Conservation (phyloP, 768 basidiomycete genomes). For the Phaeotremella skinneri region DNA sequence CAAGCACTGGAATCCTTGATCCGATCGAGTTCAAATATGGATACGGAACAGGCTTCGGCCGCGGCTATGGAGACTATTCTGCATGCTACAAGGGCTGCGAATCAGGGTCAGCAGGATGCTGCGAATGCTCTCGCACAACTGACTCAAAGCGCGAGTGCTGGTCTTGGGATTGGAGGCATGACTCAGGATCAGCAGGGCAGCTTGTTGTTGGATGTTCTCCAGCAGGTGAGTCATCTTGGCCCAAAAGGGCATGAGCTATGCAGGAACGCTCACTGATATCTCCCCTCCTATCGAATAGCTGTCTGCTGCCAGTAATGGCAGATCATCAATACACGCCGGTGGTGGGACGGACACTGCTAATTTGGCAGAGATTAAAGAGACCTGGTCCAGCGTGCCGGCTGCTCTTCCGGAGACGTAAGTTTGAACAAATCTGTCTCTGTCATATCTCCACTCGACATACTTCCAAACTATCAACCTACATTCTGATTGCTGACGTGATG, state of each 20-base stretch:
- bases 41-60: constrained; percentile 33
- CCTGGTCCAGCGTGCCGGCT: constrained; percentile 35
- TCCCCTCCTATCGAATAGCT: constrained; percentile 17
- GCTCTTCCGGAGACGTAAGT: constrained; percentile 23
- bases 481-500: neutral
- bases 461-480: neutral
- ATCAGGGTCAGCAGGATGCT: constrained; percentile 33
- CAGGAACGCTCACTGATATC: constrained; percentile 6
- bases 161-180: constrained; percentile 32
- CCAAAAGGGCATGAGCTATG: neutral
- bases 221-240: constrained; percentile 30
- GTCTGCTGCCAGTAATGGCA: constrained; percentile 30
- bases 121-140: constrained; percentile 40
- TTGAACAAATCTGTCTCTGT: neutral
- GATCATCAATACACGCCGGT: constrained; percentile 4
- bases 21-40: constrained; percentile 37
- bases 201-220: constrained; percentile 43
- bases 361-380: constrained; percentile 21
- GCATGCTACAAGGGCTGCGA: constrained; percentile 38
- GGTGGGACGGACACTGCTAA: constrained; percentile 7
- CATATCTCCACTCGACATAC: neutral
- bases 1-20: constrained; percentile 44
- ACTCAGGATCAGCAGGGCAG: constrained; percentile 33
- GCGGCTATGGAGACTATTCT: constrained; percentile 42
- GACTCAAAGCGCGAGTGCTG: constrained; percentile 24